A percentile compares a stretch with the other conserved stretches of the same genome.
These are phyloP conservation scores for Mimosa bimucronata DNA, from an alignment of 306 rosid species.

Conservation along the genomic window DNA sequence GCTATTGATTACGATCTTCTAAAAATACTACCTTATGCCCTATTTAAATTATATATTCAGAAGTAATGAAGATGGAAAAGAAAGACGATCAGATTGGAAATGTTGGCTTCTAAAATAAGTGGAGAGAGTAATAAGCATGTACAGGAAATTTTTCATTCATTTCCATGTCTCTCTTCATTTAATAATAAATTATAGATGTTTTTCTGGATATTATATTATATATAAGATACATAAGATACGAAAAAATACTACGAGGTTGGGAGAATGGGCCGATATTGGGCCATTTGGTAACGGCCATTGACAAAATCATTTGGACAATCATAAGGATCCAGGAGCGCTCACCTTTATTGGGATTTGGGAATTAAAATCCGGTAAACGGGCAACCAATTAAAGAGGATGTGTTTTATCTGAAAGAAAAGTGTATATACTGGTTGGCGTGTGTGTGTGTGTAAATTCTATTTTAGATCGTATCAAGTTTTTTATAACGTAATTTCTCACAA, in stretches of 20 bases:
- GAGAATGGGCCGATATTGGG: neutral
- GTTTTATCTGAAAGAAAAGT: neutral
- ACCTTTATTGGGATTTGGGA: neutral
- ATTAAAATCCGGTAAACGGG: neutral
- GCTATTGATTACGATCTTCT: neutral
- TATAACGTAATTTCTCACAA: neutral
- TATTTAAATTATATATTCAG: neutral
- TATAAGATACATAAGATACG: too few species aligned
- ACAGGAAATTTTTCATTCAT: too few species aligned
- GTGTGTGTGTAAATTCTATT: neutral
- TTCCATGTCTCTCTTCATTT: neutral
- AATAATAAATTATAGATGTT: too few species aligned
- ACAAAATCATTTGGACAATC: neutral
- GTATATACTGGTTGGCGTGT: too few species aligned
- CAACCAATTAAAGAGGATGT: too few species aligned
- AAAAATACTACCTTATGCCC: neutral
- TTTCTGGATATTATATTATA: too few species aligned
- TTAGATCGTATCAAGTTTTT: neutral
- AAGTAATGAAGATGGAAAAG: neutral
- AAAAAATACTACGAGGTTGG: neutral
- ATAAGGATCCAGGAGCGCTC: slow-evolving; percentile 24
- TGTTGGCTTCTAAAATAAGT: too few species aligned
- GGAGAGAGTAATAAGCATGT: neutral
- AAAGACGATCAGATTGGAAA: too few species aligned
- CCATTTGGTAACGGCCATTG: neutral